Percentiles rank a stretch among this genome's conserved stretches.
These are phyloP conservation scores for Kalanchoe fedtschenkoi DNA, from an alignment of 164 flowering plant species.

Conservation along the genomic window DNA sequence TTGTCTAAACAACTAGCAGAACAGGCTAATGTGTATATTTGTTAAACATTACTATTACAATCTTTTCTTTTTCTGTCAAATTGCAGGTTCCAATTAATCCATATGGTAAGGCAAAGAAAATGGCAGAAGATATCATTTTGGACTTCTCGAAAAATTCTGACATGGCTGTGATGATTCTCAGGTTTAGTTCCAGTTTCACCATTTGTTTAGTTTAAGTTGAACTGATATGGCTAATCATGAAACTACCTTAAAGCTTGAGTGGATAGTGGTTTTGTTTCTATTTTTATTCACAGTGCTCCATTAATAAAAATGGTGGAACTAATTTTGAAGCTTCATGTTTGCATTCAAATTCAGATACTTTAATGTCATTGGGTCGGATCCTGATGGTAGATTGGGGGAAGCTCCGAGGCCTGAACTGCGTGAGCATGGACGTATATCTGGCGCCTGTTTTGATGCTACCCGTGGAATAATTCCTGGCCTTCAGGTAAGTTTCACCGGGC, in stretches of 20 bases:
- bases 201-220: background rate
- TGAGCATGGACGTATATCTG: slow-evolving; percentile 96
- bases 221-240: background rate
- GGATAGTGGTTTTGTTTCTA: background rate
- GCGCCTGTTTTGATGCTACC: slow-evolving; percentile 99
- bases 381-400: slow-evolving; percentile 90
- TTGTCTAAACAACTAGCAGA: background rate
- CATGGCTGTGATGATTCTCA: slow-evolving; percentile 95
- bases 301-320: background rate
- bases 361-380: slow-evolving; percentile 98
- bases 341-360: slow-evolving; percentile 49
- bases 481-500: slow-evolving; percentile 38
- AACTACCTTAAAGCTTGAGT: background rate
- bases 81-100: slow-evolving; percentile 85
- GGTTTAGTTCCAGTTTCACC: slow-evolving; percentile 33
- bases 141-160: slow-evolving; percentile 79
- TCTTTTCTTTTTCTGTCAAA: background rate
- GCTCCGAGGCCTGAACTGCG: slow-evolving; percentile 96
- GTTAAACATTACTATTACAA: background rate
- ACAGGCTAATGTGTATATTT: slow-evolving; percentile 1
- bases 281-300: background rate
- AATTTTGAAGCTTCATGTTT: background rate
- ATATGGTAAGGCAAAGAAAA: slow-evolving; percentile 98
- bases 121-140: slow-evolving; percentile 92
- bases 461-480: slow-evolving; percentile 67